phyloP scores from a whole-genome alignment of 164 flowering plant genomes.

The Houttuynia cordata region DNA sequence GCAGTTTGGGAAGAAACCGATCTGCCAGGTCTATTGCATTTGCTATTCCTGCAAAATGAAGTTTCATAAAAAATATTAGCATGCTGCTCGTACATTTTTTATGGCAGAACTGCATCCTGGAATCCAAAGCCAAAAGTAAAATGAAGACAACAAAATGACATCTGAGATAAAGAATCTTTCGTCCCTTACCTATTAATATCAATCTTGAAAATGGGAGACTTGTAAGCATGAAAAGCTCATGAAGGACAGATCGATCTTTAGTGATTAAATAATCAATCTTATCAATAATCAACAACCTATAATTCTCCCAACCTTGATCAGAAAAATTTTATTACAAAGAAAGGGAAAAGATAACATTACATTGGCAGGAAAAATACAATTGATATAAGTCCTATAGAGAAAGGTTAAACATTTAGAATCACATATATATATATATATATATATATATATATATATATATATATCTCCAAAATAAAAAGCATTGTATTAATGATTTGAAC shows the following conservation, averaged over 20 bases:
- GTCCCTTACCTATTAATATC: constrained; percentile 60
- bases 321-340: not conserved
- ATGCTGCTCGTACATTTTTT: not conserved
- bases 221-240: constrained; percentile 96
- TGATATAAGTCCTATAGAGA: too few relatives aligned
- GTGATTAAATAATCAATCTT: constrained; percentile 91
- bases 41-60: constrained; percentile 59
- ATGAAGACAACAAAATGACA: not conserved
- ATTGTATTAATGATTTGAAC: too few relatives aligned
- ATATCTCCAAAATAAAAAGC: too few relatives aligned
- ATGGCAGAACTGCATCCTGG: not conserved
- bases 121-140: not conserved
- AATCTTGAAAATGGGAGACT: constrained; percentile 68
- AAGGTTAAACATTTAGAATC: too few relatives aligned
- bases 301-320: not conserved
- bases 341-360: not conserved
- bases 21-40: constrained; percentile 96
- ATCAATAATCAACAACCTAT: constrained; percentile 75
- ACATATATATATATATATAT: not conserved
- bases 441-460: too few relatives aligned
- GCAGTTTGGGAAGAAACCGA: constrained; percentile 88
- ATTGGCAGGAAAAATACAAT: not conserved
- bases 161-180: not conserved
- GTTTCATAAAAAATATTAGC: not conserved
- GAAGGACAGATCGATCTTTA: constrained; percentile 75